A percentile compares a stretch with the other conserved stretches of the same genome.
Evolutionary conservation across 768 basidiomycete genomes (phyloP).

Genomic region (Agaricus bisporus): DNA sequence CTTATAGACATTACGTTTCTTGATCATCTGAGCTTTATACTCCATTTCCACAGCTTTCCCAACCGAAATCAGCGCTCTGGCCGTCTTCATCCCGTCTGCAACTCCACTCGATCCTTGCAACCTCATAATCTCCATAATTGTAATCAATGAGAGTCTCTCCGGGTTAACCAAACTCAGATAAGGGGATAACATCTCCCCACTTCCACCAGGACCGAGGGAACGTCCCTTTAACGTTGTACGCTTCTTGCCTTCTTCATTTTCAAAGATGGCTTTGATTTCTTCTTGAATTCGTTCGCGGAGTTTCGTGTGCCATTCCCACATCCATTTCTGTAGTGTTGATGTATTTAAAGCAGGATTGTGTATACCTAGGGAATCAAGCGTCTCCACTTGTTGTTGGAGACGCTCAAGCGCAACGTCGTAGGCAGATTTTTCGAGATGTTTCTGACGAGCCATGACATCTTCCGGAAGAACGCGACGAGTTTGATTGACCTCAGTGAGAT

Average conservation of each 20-base stretch:
- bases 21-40: conserved; percentile 80
- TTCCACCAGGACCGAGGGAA: background rate
- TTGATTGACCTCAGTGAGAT: conserved; percentile 57
- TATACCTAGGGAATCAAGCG: conserved; percentile 54
- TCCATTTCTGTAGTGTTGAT: conserved; percentile 59
- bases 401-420: conserved; percentile 78
- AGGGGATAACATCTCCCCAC: conserved; percentile 39
- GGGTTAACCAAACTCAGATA: conserved; percentile 73
- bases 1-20: conserved; percentile 46
- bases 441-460: conserved; percentile 70
- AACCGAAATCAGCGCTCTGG: conserved; percentile 71
- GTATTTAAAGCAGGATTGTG: conserved; percentile 35
- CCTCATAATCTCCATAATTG: conserved; percentile 86
- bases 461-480: conserved; percentile 59
- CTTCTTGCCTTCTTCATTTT: conserved; percentile 10
- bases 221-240: background rate
- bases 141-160: conserved; percentile 79
- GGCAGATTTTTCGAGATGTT: conserved; percentile 77
- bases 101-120: conserved; percentile 72
- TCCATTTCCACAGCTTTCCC: conserved; percentile 87
- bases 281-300: conserved; percentile 44
- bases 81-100: conserved; percentile 83
- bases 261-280: conserved; percentile 41
- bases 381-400: conserved; percentile 54
- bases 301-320: conserved; percentile 80